phyloP scores from a whole-genome alignment of 345 rosid genomes.

The Mangifera indica region DNA sequence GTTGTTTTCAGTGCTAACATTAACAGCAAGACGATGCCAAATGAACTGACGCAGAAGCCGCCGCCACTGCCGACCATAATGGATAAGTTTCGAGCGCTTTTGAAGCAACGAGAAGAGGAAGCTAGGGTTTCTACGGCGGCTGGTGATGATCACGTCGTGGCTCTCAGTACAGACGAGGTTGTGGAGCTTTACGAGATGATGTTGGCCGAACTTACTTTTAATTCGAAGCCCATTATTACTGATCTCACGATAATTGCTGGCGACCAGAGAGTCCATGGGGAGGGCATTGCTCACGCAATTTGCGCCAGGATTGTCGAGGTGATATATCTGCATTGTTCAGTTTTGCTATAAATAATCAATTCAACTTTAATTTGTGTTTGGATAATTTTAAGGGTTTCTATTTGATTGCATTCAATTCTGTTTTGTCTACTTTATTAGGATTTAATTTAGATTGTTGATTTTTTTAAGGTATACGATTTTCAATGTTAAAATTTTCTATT shows the following conservation, averaged over 20 bases:
- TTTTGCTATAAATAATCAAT: background rate
- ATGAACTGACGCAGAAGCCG: constrained; percentile 60
- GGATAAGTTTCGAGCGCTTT: constrained; percentile 61
- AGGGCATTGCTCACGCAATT: constrained; percentile 85
- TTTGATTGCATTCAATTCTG: background rate
- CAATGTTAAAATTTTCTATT: background rate
- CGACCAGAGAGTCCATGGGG: constrained; percentile 70
- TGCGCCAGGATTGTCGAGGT: constrained; percentile 93
- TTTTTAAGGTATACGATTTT: background rate
- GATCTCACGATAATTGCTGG: constrained; percentile 97
- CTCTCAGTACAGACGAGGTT: constrained; percentile 50
- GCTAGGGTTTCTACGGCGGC: constrained; percentile 31
- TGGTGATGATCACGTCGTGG: constrained; percentile 29
- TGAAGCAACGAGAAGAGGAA: constrained; percentile 66
- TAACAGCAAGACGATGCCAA: constrained; percentile 44
- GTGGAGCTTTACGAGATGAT: constrained; percentile 69
- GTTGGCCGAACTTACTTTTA: constrained; percentile 73
- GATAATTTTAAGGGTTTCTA: constrained; percentile 8
- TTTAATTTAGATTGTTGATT: background rate
- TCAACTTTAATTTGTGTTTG: constrained; percentile 14
- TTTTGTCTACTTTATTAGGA: background rate
- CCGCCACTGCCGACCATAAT: constrained; percentile 51
- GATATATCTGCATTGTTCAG: constrained; percentile 8
- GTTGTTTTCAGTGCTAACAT: constrained; percentile 15
- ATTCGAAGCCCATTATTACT: constrained; percentile 95